A percentile compares a stretch with the other conserved stretches of the same genome.
Conservation (phyloP, 1,284 basidiomycete genomes). For the Baeospora myosura region DNA sequence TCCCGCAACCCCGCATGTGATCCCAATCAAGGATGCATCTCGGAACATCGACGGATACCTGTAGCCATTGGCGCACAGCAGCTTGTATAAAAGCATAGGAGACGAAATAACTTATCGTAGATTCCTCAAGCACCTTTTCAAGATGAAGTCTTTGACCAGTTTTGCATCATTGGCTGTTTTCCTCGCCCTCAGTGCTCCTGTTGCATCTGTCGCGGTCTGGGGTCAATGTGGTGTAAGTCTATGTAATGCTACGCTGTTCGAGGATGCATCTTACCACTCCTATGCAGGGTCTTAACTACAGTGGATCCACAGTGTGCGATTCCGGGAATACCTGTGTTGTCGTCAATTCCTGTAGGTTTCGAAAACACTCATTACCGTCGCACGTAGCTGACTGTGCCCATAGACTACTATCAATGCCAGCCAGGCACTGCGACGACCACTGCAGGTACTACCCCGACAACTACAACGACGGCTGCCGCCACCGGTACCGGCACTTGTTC, state of each 20-base stretch:
- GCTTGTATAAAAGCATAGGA: no score
- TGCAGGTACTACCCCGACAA: conserved; percentile 10
- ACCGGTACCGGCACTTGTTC: conserved; percentile 14
- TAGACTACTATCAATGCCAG: conserved; percentile 35
- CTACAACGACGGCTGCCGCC: conserved; percentile 14
- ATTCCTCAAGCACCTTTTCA: neutral
- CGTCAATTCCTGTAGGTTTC: conserved; percentile 26
- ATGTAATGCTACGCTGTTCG: neutral
- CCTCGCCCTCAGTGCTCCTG: conserved; percentile 21
- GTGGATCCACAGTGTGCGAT: conserved; percentile 29
- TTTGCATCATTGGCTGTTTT: conserved; percentile 24
- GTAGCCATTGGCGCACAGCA: no score
- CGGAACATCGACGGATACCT: no score
- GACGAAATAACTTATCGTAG: no score
- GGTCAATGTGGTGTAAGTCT: conserved; percentile 35
- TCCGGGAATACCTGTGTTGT: conserved; percentile 26
- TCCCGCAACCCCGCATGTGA: no score
- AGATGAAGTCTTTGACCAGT: neutral
- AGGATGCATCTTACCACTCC: no score
- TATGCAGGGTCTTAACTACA: conserved; percentile 28
- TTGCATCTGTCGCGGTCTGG: conserved; percentile 26
- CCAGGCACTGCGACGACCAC: conserved; percentile 16
- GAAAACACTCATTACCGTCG: neutral
- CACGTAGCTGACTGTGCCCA: neutral
- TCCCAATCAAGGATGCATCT: no score